Conservation (phyloP, 1,139 yeast genomes). For the Scheffersomyces parashehatae region DNA sequence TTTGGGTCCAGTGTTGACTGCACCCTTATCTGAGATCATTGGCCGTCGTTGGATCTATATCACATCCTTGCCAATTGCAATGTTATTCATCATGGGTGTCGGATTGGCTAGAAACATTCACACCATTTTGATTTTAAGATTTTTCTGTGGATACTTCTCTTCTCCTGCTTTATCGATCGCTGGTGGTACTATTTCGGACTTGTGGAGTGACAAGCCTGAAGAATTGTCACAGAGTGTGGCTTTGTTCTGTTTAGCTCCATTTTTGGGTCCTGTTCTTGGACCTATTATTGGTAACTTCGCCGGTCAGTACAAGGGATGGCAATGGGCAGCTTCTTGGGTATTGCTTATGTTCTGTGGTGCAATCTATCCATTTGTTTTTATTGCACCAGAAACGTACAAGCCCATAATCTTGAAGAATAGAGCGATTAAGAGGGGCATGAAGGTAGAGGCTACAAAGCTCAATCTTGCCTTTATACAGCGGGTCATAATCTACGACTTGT, state of each 20-base stretch:
- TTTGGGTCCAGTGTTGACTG: conserved; percentile 71
- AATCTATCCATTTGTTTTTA: conserved; percentile 54
- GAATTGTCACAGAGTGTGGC: conserved; percentile 71
- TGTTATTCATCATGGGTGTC: conserved; percentile 76
- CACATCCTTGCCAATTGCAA: conserved; percentile 61
- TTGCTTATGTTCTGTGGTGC: conserved; percentile 70
- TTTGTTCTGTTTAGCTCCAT: conserved; percentile 67
- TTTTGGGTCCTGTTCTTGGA: conserved; percentile 80
- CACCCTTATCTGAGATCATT: conserved; percentile 73
- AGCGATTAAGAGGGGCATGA: conserved; percentile 59
- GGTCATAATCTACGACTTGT: conserved; percentile 47
- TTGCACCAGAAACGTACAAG: conserved; percentile 73
- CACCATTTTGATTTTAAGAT: conserved; percentile 65
- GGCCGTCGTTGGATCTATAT: conserved; percentile 70
- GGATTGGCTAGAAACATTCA: conserved; percentile 62
- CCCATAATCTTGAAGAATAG: conserved; percentile 57
- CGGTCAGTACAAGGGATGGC: conserved; percentile 67
- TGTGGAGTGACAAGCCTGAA: conserved; percentile 56
- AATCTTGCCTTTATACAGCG: conserved; percentile 18
- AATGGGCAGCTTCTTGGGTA: conserved; percentile 76
- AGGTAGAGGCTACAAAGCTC: conserved; percentile 34
- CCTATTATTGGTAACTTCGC: conserved; percentile 84
- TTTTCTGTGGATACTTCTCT: conserved; percentile 77
- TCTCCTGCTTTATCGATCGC: conserved; percentile 87
- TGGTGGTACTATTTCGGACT: conserved; percentile 81